Evolutionary conservation across 1,139 yeast species (phyloP).

Genomic region (Hyphopichia pseudoburtonii): DNA sequence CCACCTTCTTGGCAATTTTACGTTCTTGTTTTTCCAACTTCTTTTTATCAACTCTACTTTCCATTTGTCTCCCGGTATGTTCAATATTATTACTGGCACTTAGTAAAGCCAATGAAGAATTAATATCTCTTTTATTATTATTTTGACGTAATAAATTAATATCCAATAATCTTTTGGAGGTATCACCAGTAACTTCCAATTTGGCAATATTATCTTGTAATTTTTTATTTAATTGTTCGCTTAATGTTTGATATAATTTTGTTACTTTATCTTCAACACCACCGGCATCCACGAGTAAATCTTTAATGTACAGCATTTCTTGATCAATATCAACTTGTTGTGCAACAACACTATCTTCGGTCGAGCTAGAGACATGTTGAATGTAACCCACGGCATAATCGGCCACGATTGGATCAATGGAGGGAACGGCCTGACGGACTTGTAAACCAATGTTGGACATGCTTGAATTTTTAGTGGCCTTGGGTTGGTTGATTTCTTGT

Average conservation of each 20-base stretch:
- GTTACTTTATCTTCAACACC: constrained; percentile 60
- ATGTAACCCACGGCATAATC: constrained; percentile 91
- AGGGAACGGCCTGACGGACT: constrained; percentile 86
- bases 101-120: constrained; percentile 66
- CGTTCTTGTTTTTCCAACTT: constrained; percentile 96
- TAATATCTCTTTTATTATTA: constrained; percentile 69
- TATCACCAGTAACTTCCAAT: constrained; percentile 67
- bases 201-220: constrained; percentile 71
- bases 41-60: constrained; percentile 92
- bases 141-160: constrained; percentile 58
- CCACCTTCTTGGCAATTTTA: constrained; percentile 94
- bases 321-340: constrained; percentile 64
- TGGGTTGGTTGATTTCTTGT: too few relatives aligned
- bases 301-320: constrained; percentile 66
- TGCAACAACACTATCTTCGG: constrained; percentile 79
- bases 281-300: constrained; percentile 76
- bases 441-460: constrained; percentile 62
- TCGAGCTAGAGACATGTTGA: constrained; percentile 69
- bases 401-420: constrained; percentile 85
- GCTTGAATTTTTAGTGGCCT: too few relatives aligned
- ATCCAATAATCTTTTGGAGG: constrained; percentile 77
- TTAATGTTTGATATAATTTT: constrained; percentile 44
- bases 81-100: constrained; percentile 84
- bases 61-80: constrained; percentile 88
- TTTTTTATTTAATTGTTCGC: constrained; percentile 52